These are phyloP conservation scores for Claviceps lovelessii DNA, from an alignment of 2,329 filamentous ascomycete species.

Conservation along the genomic window DNA sequence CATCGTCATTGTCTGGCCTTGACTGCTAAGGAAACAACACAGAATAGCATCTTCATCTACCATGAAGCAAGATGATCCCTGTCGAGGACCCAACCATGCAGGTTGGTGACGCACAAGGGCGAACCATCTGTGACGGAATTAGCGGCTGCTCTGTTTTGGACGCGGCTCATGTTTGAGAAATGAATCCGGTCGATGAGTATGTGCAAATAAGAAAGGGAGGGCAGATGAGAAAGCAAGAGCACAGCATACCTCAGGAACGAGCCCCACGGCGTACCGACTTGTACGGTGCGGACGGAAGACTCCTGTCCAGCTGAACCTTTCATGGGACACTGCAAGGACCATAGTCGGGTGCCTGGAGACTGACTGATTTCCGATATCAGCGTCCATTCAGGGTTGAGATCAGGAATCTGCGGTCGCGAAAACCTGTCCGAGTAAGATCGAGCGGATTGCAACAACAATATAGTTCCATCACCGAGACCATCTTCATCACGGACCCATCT, in stretches of 20 bases:
- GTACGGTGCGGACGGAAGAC: slow-evolving; percentile 41
- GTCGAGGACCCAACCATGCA: slow-evolving; percentile 80
- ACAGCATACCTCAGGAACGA: slow-evolving; percentile 34
- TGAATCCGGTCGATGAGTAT: neutral
- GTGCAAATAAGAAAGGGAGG: neutral
- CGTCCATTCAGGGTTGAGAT: slow-evolving; percentile 40
- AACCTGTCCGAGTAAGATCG: slow-evolving; percentile 18
- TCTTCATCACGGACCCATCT: slow-evolving; percentile 56
- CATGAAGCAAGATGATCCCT: slow-evolving; percentile 53
- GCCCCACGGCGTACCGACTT: slow-evolving; percentile 49
- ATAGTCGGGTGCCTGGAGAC: slow-evolving; percentile 53
- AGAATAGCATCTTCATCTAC: slow-evolving; percentile 67
- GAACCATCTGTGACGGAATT: slow-evolving; percentile 51
- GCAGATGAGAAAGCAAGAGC: neutral
- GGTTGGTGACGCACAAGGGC: slow-evolving; percentile 64
- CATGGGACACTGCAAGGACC: slow-evolving; percentile 48
- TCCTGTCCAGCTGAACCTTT: slow-evolving; percentile 39
- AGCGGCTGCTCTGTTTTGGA: neutral
- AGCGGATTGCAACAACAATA: slow-evolving; percentile 32
- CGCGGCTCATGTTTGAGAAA: neutral
- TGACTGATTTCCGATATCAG: slow-evolving; percentile 46
- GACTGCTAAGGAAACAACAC: slow-evolving; percentile 57
- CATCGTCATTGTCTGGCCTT: slow-evolving; percentile 63
- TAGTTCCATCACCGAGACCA: slow-evolving; percentile 48
- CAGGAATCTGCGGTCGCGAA: slow-evolving; percentile 41